Conservation (phyloP, 441 rosid species). For the Gossypium armourianum region DNA sequence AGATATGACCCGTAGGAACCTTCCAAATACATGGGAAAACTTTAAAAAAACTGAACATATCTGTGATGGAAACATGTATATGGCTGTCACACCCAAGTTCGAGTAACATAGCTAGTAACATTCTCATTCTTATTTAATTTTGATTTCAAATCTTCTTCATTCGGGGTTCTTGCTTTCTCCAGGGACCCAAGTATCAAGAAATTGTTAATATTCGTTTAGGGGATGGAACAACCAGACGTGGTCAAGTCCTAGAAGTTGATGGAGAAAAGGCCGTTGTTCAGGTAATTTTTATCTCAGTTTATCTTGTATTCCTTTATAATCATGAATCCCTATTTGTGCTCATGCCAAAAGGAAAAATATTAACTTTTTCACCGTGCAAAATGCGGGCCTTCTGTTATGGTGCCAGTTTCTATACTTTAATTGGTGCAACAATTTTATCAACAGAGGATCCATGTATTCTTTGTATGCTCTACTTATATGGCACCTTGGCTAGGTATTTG, state of each 20-base stretch:
- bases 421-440: not conserved
- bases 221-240: conserved; percentile 77
- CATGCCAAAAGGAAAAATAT: not conserved
- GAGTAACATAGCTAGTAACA: not conserved
- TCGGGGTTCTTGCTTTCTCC: conserved; percentile 13
- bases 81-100: no score
- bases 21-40: no score
- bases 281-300: conserved; percentile 24
- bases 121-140: not conserved
- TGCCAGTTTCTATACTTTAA: not conserved
- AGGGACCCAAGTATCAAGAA: conserved; percentile 93
- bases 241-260: conserved; percentile 95
- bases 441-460: not conserved
- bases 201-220: conserved; percentile 86
- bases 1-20: no score
- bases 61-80: no score
- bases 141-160: not conserved
- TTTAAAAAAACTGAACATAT: no score
- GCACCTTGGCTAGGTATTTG: conserved; percentile 58
- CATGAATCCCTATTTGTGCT: not conserved
- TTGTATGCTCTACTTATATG: not conserved
- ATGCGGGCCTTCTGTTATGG: not conserved
- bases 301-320: conserved; percentile 5
- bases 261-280: conserved; percentile 91
- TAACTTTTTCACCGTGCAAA: not conserved